These are phyloP conservation scores for Agaricus sinodeliciosus DNA, from an alignment of 768 basidiomycete genomes.

Conservation along the genomic window DNA sequence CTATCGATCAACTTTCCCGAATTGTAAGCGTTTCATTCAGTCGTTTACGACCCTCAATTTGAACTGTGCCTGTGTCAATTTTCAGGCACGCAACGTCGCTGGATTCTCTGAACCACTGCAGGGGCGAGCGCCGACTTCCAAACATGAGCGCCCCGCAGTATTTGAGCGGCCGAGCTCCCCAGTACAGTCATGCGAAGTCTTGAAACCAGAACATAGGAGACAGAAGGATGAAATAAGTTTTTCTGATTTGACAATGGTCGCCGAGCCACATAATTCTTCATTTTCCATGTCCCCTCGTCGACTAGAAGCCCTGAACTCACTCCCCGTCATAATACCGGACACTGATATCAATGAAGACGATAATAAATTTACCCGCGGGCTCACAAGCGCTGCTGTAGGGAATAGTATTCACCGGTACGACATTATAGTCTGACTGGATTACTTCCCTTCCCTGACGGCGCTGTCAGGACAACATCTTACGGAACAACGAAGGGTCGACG, in stretches of 20 bases:
- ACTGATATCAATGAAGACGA: constrained; percentile 16
- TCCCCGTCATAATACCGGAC: constrained; percentile 20
- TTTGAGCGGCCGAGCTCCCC: neutral
- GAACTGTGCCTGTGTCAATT: neutral
- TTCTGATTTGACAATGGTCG: constrained; percentile 9
- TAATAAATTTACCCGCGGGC: constrained; percentile 32
- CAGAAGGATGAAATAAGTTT: neutral
- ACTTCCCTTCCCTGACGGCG: neutral
- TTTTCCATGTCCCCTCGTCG: constrained; percentile 17
- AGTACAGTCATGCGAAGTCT: neutral
- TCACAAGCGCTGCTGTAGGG: constrained; percentile 31
- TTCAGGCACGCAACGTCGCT: constrained; percentile 9
- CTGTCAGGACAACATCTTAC: constrained; percentile 19
- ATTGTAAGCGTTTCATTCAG: constrained; percentile 15
- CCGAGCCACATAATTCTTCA: neutral
- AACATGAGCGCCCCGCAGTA: neutral
- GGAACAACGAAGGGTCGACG: constrained; percentile 21
- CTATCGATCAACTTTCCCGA: constrained; percentile 22
- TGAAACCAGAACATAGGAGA: neutral
- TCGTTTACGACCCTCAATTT: neutral
- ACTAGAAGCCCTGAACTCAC: constrained; percentile 14
- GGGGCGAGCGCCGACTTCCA: neutral
- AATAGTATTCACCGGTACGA: constrained; percentile 32
- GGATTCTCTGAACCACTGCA: neutral
- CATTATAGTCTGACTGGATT: constrained; percentile 9